These are phyloP conservation scores for Tephrocybe sp. DNA, from an alignment of 768 basidiomycete genomes.

Conservation along the genomic window DNA sequence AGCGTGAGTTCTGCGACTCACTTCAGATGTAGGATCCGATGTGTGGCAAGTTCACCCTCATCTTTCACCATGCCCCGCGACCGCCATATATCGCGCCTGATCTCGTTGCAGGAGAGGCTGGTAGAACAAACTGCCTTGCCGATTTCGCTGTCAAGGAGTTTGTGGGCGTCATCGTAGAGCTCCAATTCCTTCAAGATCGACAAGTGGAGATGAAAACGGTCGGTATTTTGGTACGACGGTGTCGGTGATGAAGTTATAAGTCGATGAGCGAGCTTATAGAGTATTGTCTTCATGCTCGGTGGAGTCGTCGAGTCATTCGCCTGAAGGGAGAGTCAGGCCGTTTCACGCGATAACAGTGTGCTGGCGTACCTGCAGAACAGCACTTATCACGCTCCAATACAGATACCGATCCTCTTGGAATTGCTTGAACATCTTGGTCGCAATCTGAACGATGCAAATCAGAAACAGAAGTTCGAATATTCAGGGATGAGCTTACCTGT, in stretches of 20 bases:
- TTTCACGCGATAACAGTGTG: background rate
- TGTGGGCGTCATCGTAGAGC: slow-evolving; percentile 69
- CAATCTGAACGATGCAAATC: slow-evolving; percentile 47
- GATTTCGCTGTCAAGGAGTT: slow-evolving; percentile 65
- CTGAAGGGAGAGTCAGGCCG: slow-evolving; percentile 32
- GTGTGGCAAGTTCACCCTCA: slow-evolving; percentile 62
- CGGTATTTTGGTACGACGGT: slow-evolving; percentile 63
- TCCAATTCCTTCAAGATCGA: slow-evolving; percentile 68
- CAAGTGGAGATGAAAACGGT: slow-evolving; percentile 78
- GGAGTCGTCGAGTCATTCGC: slow-evolving; percentile 70
- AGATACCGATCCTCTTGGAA: slow-evolving; percentile 81
- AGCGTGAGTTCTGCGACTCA: slow-evolving; percentile 29
- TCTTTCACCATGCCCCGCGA: slow-evolving; percentile 54
- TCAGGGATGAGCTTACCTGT: slow-evolving; percentile 44
- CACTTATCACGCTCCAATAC: slow-evolving; percentile 82
- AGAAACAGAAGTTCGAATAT: background rate
- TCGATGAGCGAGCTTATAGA: slow-evolving; percentile 78
- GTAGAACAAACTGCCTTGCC: slow-evolving; percentile 68
- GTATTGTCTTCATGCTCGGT: slow-evolving; percentile 59
- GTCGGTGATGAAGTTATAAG: slow-evolving; percentile 64
- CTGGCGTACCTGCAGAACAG: slow-evolving; percentile 67
- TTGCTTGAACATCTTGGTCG: slow-evolving; percentile 80
- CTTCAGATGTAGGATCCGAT: slow-evolving; percentile 61
- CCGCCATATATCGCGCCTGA: slow-evolving; percentile 71
- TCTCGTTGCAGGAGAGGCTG: slow-evolving; percentile 72